Conservation (phyloP, 441 rosid genomes). For the Isatis lusitanica region DNA sequence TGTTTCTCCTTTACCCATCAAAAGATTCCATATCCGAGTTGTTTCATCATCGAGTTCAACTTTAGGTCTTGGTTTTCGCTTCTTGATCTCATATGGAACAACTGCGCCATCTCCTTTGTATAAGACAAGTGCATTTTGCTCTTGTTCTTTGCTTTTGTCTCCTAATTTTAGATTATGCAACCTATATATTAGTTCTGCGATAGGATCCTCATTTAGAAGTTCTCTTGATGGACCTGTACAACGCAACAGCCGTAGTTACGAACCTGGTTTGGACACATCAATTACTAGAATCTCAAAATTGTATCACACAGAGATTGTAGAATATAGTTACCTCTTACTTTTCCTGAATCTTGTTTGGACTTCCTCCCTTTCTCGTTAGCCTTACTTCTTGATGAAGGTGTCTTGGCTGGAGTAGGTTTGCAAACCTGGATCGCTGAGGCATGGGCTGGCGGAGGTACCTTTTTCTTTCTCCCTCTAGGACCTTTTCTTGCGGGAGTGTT, state of each 20-base stretch:
- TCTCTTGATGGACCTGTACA: conserved; percentile 44
- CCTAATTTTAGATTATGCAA: conserved; percentile 52
- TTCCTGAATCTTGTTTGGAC: conserved; percentile 36
- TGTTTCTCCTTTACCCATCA: conserved; percentile 73
- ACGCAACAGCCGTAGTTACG: not conserved
- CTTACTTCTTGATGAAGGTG: conserved; percentile 36
- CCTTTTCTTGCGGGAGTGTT: conserved; percentile 42
- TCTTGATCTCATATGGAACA: conserved; percentile 60
- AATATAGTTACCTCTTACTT: conserved; percentile 51
- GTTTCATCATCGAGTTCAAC: conserved; percentile 93
- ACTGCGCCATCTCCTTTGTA: conserved; percentile 58
- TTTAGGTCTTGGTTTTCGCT: conserved; percentile 73
- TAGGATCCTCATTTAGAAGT: conserved; percentile 28
- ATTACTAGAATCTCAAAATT: conserved; percentile 22
- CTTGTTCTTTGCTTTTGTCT: conserved; percentile 37
- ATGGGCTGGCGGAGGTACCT: conserved; percentile 27
- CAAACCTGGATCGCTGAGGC: conserved; percentile 37
- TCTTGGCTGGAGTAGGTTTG: conserved; percentile 30
- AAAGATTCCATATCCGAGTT: conserved; percentile 78
- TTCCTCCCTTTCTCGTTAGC: conserved; percentile 39
- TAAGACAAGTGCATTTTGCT: conserved; percentile 60
- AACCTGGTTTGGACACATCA: conserved; percentile 23
- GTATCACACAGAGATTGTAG: conserved; percentile 11
- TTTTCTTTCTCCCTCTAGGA: conserved; percentile 34
- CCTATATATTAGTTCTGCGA: conserved; percentile 52